Base-by-base conservation (phyloP, 306 rosid species). In the Quercus mongolica region DNA sequence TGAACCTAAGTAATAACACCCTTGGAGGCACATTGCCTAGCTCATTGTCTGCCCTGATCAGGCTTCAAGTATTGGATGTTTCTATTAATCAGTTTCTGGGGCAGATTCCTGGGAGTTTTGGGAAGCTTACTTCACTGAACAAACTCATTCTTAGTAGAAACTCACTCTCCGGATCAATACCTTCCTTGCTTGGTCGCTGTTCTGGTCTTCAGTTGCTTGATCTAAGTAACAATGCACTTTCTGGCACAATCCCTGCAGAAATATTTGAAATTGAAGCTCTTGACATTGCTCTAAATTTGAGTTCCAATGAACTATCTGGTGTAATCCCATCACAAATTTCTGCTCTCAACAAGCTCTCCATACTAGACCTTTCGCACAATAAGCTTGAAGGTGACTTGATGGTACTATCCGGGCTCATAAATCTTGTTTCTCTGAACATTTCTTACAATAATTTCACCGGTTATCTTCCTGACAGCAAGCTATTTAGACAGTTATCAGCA, bases 371-470 rank as follows among this genome's bases (percentile, higher is more conserved):
- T 69, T 92, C 97, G 1, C 90, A 88, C 88, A 94, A 94, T 80
- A 81, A 35, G 62, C 87, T 94, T 35, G 90, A 89, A 83, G 97
- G 98, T 9, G 93, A 88, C 75, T 69, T 94, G 81, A 61, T 81
- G 82, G 91, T 63, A 21, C 88, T 92, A 28, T 83, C 94, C 0
- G 86, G 81, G 56, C 94, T 94, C 0, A 89, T 80, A 63, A 94
- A 90, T 84, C 96, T 94, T 55, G 97, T 92, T 81, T 89, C 97
- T 57, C 83, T 92, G 7, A 94, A 94, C 76, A 80, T 94, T 79
- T 94, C 98, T 46, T 86, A 88, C 88, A 94, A 94, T 87, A 92
- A 79, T 41, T 90, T 94, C 88, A 73, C 85, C 6, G 97, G 98
- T 33, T 92, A 72, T 83, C 88, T 94, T 30, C 98, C 96, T 1